Percentiles rank a stretch among this genome's conserved stretches.
Evolutionary conservation across 1,139 yeast genomes (phyloP).

Genomic region (Zygosaccharomyces sapae): DNA sequence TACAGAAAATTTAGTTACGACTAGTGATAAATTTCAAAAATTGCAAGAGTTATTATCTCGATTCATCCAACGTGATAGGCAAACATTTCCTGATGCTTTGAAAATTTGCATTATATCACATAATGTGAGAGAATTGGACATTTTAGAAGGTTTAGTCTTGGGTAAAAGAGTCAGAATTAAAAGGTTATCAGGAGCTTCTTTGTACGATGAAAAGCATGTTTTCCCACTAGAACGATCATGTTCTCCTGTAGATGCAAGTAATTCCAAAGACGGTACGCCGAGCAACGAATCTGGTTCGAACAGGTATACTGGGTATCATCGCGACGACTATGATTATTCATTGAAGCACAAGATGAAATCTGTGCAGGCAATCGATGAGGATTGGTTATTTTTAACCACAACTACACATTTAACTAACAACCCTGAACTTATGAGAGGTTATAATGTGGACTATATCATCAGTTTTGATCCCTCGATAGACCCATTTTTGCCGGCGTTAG

Average conservation of each 20-base stretch:
- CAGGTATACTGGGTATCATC: slow-evolving; percentile 38
- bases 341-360: slow-evolving; percentile 25
- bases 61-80: slow-evolving; percentile 20
- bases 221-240: slow-evolving; percentile 9
- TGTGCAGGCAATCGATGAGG: slow-evolving; percentile 18
- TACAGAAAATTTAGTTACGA: slow-evolving; percentile 48
- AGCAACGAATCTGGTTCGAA: slow-evolving; percentile 37
- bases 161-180: slow-evolving; percentile 57
- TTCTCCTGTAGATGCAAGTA: slow-evolving; percentile 9
- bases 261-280: slow-evolving; percentile 16
- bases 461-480: slow-evolving; percentile 58
- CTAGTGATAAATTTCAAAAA: slow-evolving; percentile 57
- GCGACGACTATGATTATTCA: slow-evolving; percentile 41
- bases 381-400: slow-evolving; percentile 41
- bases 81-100: slow-evolving; percentile 17
- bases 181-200: slow-evolving; percentile 57
- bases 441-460: slow-evolving; percentile 45
- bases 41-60: slow-evolving; percentile 50
- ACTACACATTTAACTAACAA: slow-evolving; percentile 40
- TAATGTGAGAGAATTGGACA: slow-evolving; percentile 62
- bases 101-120: slow-evolving; percentile 53
- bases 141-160: slow-evolving; percentile 61
- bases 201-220: slow-evolving; percentile 43
- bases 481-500: slow-evolving; percentile 36
- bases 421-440: slow-evolving; percentile 32